phyloP scores from a whole-genome alignment of 139 green algal species.

The Chlorella sp. region DNA sequence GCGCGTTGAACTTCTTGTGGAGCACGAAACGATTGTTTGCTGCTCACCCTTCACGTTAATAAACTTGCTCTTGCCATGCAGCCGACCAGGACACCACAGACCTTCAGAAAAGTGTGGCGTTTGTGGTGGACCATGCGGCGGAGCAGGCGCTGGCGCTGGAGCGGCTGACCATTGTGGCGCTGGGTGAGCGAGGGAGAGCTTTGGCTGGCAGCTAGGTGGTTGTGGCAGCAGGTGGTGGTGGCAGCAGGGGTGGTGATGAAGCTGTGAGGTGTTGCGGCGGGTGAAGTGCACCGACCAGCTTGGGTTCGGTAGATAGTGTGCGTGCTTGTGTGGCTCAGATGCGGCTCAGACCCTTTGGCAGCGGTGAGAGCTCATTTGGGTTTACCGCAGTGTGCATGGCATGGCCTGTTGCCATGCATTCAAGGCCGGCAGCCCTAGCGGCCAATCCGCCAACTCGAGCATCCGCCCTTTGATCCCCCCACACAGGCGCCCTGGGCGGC shows the following conservation, averaged over 20 bases:
- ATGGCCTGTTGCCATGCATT: no score
- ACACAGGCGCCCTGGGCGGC: conserved; percentile 86
- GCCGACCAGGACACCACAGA: conserved; percentile 92
- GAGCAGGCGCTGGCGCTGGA: conserved; percentile 25
- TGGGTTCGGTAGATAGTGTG: no score
- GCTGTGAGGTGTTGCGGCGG: background rate
- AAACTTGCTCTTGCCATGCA: background rate
- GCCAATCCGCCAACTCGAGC: no score
- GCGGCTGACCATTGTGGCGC: background rate
- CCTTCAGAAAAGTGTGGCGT: conserved; percentile 81
- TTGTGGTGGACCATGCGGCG: conserved; percentile 17
- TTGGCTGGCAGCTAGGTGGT: background rate
- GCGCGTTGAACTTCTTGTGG: no score
- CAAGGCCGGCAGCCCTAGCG: no score
- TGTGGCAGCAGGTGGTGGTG: background rate
- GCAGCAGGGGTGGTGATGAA: background rate
- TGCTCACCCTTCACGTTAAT: no score
- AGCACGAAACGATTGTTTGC: no score
- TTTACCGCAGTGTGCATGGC: no score
- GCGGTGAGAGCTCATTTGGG: no score
- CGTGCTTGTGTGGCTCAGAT: no score
- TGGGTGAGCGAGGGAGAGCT: background rate
- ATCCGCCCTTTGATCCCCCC: background rate
- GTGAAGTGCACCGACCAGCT: no score
- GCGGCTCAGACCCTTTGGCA: no score